phyloP scores from a whole-genome alignment of 164 flowering plant species.

The Malania oleifera region DNA sequence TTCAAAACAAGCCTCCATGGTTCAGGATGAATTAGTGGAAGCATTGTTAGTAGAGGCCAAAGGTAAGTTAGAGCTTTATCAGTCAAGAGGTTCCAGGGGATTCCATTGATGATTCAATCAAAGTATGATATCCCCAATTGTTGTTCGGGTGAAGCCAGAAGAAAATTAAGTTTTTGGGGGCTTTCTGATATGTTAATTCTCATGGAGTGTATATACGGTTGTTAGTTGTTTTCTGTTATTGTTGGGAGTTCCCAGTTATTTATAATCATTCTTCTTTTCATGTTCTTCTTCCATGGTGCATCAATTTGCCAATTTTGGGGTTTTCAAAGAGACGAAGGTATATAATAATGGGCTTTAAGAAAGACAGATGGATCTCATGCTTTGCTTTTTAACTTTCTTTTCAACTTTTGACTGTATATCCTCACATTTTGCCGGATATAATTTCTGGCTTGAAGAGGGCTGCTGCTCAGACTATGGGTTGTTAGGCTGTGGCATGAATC shows the following conservation, averaged over 20 bases:
- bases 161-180: background rate
- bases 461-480: too few relatives aligned
- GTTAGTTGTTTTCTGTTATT: slow-evolving; percentile 1
- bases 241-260: background rate
- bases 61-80: slow-evolving; percentile 48
- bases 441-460: too few relatives aligned
- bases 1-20: slow-evolving; percentile 32
- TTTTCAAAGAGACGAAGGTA: too few relatives aligned
- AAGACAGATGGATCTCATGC: too few relatives aligned
- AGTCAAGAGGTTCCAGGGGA: slow-evolving; percentile 43
- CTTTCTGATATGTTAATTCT: slow-evolving; percentile 3
- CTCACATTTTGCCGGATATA: too few relatives aligned
- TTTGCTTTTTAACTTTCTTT: too few relatives aligned
- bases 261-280: background rate
- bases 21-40: slow-evolving; percentile 30
- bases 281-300: background rate
- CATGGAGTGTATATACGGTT: slow-evolving; percentile 21
- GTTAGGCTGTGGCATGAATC: too few relatives aligned
- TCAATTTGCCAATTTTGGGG: background rate
- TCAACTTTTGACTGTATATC: too few relatives aligned
- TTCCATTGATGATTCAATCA: slow-evolving; percentile 19
- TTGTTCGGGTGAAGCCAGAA: background rate
- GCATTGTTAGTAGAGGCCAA: slow-evolving; percentile 36
- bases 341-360: too few relatives aligned
- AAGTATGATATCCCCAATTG: background rate